Base-by-base conservation (phyloP, 306 rosid genomes). In the Prunus armeniaca region DNA sequence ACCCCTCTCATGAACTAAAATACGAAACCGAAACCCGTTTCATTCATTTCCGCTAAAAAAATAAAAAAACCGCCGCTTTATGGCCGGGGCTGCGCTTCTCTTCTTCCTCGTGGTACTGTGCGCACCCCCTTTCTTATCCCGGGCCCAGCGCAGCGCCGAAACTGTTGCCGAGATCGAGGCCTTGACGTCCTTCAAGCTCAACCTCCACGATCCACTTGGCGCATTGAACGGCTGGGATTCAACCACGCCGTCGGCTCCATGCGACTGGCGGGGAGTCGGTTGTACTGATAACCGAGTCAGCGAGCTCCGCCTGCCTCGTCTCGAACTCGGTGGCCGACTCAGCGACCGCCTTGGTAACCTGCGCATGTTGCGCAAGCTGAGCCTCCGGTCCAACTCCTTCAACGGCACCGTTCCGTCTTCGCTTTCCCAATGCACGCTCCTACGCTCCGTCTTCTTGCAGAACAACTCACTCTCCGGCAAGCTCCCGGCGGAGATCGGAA, bases 241-340 rank as follows among this genome's bases (percentile, higher is more conserved):
- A 0, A 80, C 90, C 19, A 75, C 96, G 51, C 89, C 98, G 10
- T 69, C 81, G 52, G 97, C 98, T 14, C 98, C 98, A 0, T 93
- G 97, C 55, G 93, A 93, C 87, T 93, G 98, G 98, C 89, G 91
- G 2, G 98, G 98, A 3, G 88, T 93, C 20, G 32, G 88, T 34
- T 27, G 25, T 22, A 64, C 75, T n/a, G 52, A 63, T 61, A 79
- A 67, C 68, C 87, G 91, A 25, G 96, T 93, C 75, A 77, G 88
- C 0, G 97, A 90, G 84, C 84, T 93, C 51, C 96, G 97, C 6
- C 60, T 93, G 76, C 97, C 97, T 71, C 89, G 89, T 25, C 90
- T 91, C 81, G 92, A 86, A 75, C 98, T 91, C 73, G 80, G 79
- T 30, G 98, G 98, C 9, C 79, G 88, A 1, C 93, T 93, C 83